Evolutionary conservation across 306 rosid genomes (phyloP), one percentile per base, ranked within the genome.

Genomic region (Medicago arabica): DNA sequence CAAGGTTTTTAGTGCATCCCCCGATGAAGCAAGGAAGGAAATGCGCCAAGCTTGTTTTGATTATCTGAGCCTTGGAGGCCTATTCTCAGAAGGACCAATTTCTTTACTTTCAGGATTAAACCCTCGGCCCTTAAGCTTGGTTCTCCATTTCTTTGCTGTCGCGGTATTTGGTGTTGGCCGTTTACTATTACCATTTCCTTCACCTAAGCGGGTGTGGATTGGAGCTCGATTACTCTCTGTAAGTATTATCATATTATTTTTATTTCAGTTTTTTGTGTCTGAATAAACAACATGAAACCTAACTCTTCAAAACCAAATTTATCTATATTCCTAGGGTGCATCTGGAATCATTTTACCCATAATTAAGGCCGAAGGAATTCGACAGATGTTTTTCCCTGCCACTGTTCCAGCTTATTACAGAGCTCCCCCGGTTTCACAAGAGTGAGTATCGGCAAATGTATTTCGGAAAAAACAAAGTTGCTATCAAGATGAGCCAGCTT

Each of bases 11-110:
- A 83, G 89, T 83, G 94, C 99, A 69, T 95, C 99, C 46, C 93
- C 99, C 23, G 99, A 95, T 74, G 88, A 80, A 79, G 99, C 99
- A 54, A 92, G 97, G 92, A 89, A 85, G 88, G 99, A 95, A 88
- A 95, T 95, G 99, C 93, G 97, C 28, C 86, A 95, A 87, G 99
- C 99, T 66, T 95, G 99, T 90, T 95, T 95, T 51, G 99, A 95
- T 81, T 95, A 95, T 84, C 73, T 95, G n/a, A 92, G 97, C 82
- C 97, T 95, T 9, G 99, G 99, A 60, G 99, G 99, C 67, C 78
- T 92, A 57, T 95, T 83, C 88, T 90, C 99, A 0, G 79, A 84
- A 2, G 99, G 99, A 83, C 99, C 99, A 7, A 84, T 92, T 50
- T 88, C 97, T 63, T 83, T 95, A 31, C 97, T 95, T 67, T 95